Conservation (phyloP, 2,329 filamentous ascomycete genomes). For the Microthyrium microscopicum region DNA sequence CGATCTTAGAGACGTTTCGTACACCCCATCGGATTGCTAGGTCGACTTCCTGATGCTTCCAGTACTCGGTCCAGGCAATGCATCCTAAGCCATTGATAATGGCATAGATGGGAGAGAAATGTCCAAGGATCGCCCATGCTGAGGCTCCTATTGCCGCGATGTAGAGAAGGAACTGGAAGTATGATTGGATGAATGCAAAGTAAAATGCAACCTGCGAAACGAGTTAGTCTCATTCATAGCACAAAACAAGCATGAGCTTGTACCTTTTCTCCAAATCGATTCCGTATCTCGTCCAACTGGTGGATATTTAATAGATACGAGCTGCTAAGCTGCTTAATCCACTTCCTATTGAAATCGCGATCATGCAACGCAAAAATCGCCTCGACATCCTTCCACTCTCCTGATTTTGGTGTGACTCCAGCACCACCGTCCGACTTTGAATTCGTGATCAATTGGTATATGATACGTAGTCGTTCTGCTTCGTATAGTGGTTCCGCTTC, state of each 20-base stretch:
- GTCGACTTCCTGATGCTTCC: constrained; percentile 86
- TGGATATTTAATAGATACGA: constrained; percentile 29
- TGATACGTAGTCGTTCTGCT: constrained; percentile 72
- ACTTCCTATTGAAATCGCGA: constrained; percentile 34
- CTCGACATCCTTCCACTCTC: constrained; percentile 33
- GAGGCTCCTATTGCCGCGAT: constrained; percentile 62
- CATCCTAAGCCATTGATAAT: constrained; percentile 70
- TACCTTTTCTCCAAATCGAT: constrained; percentile 33
- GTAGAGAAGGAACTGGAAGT: constrained; percentile 72
- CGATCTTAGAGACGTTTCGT: constrained; percentile 64
- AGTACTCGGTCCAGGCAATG: constrained; percentile 82
- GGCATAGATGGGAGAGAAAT: constrained; percentile 70
- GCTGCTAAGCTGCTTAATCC: constrained; percentile 35
- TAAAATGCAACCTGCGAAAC: constrained; percentile 62
- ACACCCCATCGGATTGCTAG: constrained; percentile 80
- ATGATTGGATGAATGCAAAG: constrained; percentile 84
- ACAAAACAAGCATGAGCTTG: neutral
- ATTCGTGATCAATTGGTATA: constrained; percentile 57
- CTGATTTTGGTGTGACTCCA: constrained; percentile 33
- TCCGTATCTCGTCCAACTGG: constrained; percentile 33
- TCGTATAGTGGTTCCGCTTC: constrained; percentile 64
- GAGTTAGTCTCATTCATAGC: neutral
- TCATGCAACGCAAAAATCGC: constrained; percentile 33
- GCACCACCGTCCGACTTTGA: constrained; percentile 30
- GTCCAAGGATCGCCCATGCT: constrained; percentile 67